Base-by-base conservation (phyloP, 257 asterid species). In the Schizonepeta tenuifolia region DNA sequence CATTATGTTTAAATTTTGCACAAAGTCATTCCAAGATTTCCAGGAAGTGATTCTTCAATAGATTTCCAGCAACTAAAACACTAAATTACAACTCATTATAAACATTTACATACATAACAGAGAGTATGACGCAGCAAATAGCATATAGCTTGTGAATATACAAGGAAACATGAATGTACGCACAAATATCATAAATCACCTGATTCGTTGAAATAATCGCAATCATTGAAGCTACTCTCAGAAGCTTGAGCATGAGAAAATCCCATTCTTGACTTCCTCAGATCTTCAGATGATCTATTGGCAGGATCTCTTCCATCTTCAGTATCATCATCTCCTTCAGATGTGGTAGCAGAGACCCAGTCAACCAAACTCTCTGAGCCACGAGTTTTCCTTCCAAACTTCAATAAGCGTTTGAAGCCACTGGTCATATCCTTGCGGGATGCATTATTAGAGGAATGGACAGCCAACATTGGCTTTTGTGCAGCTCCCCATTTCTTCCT, bases 261-360 rank as follows among this genome's bases (percentile, higher is more conserved):
- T 75, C 95, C 91, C 98, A 93, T 90, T 79, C 97, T 90, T 24
- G 97, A 93, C 85, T 88, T 90, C 80, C 91, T 84, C 40, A 89
- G 81, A 77, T 90, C 98, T 73, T 90, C 96, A 15, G 96, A 87
- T 60, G 84, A 87, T 66, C 93, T 88, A 74, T 83, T 80, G 78
- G 93, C 74, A 74, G 83, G 85, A 82, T 93, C 97, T 49, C 88
- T 84, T 50, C 95, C 95, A 83, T 93, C 98, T 81, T 93, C 97
- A 9, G 89, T 77, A 74, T 93, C 98, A 74, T 92, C 97, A 57
- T 93, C 97, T 76, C 98, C 98, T 80, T 93, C 98, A 65, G 98
- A 93, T 72, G 98, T 93, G 70, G 98, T 93, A 36, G 90, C 98
- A 54, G 98, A 90, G 68, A 93, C 84, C 98, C 97, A 93, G 77